Conservation (phyloP, 2,329 filamentous ascomycete species). For the Metarhizium guizhouense region DNA sequence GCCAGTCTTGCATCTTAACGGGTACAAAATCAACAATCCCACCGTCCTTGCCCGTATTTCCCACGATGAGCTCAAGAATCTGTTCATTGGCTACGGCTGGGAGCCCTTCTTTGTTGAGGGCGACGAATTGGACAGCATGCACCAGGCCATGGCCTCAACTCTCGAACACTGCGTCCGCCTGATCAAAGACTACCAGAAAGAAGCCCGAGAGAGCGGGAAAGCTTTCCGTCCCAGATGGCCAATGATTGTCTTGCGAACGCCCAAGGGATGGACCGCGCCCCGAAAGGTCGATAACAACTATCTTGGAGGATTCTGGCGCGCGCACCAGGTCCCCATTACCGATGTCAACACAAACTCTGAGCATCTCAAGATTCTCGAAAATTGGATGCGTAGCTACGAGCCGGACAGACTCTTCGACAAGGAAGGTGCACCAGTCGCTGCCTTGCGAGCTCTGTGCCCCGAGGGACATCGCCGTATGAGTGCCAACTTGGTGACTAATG, state of each 20-base stretch:
- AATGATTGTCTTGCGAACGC: slow-evolving; percentile 68
- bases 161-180: slow-evolving; percentile 63
- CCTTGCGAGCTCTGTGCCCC: slow-evolving; percentile 57
- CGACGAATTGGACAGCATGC: slow-evolving; percentile 64
- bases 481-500: slow-evolving; percentile 68
- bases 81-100: slow-evolving; percentile 71
- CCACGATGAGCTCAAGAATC: slow-evolving; percentile 59
- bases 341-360: slow-evolving; percentile 56
- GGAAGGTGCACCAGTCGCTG: slow-evolving; percentile 51
- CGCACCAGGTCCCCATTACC: slow-evolving; percentile 70
- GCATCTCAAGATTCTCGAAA: slow-evolving; percentile 60
- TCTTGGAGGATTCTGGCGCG: slow-evolving; percentile 68
- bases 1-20: slow-evolving; percentile 70
- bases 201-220: slow-evolving; percentile 61
- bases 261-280: slow-evolving; percentile 74
- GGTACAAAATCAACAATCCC: slow-evolving; percentile 80
- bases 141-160: slow-evolving; percentile 73
- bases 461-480: slow-evolving; percentile 62
- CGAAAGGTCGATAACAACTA: slow-evolving; percentile 62
- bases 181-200: slow-evolving; percentile 60
- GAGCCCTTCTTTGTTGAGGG: slow-evolving; percentile 75
- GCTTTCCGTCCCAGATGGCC: slow-evolving; percentile 66
- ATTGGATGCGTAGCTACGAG: slow-evolving; percentile 70
- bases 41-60: slow-evolving; percentile 65
- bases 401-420: slow-evolving; percentile 62